Evolutionary conservation across 371 early-diverging fungal species (phyloP).

Genomic region (Mucor piriformis): DNA sequence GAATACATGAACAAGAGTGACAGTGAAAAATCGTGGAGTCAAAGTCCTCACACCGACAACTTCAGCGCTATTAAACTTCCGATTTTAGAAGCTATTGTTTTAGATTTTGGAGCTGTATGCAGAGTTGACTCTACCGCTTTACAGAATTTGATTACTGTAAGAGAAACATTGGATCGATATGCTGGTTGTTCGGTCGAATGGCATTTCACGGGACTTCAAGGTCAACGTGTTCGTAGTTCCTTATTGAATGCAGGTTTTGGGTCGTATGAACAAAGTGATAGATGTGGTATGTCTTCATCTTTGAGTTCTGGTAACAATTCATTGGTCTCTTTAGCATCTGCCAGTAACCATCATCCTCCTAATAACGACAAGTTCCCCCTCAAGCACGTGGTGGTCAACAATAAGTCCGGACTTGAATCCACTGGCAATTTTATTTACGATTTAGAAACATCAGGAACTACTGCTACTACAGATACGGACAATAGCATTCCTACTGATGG

Average conservation of each 20-base stretch:
- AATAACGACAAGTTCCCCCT: not conserved
- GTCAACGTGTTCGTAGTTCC: constrained; percentile 25
- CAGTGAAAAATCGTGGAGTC: constrained; percentile 54
- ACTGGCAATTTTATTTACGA: constrained; percentile 6
- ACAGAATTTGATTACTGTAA: constrained; percentile 63
- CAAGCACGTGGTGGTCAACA: constrained; percentile 1
- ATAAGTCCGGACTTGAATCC: constrained; percentile 7
- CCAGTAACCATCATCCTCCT: not conserved
- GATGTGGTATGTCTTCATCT: not conserved
- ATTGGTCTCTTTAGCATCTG: constrained; percentile 7
- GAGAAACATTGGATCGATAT: constrained; percentile 46
- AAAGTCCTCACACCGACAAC: not conserved
- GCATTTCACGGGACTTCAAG: constrained; percentile 36
- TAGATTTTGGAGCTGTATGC: constrained; percentile 79
- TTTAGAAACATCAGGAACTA: not conserved
- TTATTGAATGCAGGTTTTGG: constrained; percentile 42
- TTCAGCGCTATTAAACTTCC: constrained; percentile 37
- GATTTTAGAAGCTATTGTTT: constrained; percentile 65
- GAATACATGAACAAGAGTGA: constrained; percentile 13
- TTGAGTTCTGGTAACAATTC: not conserved
- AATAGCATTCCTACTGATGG: not conserved
- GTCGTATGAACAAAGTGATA: not conserved
- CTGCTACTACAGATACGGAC: not conserved
- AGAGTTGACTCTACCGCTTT: constrained; percentile 78
- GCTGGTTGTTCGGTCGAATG: constrained; percentile 36